A percentile compares a stretch with the other conserved stretches of the same genome.
Conservation (phyloP, 805 yeast species). For the Candida ulmi region DNA sequence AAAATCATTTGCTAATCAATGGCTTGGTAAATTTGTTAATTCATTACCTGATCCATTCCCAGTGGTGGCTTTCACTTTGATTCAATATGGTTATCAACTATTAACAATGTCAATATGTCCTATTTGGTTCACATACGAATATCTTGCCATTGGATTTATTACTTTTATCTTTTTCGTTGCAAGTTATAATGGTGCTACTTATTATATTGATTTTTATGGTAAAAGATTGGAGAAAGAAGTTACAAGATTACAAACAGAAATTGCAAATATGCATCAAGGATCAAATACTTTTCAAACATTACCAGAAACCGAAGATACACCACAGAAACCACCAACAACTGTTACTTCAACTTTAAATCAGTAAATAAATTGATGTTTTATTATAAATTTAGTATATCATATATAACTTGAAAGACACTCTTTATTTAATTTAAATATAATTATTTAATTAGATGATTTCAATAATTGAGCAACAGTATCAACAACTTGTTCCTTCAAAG, state of each 20-base stretch:
- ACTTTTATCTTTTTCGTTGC: conserved; percentile 73
- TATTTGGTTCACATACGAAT: conserved; percentile 70
- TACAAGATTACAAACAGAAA: conserved; percentile 58
- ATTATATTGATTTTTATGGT: conserved; percentile 89
- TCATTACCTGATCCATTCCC: conserved; percentile 80
- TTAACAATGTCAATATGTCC: conserved; percentile 87
- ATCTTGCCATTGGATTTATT: conserved; percentile 63
- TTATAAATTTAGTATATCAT: no score
- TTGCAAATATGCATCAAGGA: conserved; percentile 49
- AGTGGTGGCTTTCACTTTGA: conserved; percentile 76
- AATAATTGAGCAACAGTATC: conserved; percentile 35
- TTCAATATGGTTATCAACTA: conserved; percentile 84
- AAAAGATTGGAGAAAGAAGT: conserved; percentile 86
- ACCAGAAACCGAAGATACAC: not conserved
- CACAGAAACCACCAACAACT: not conserved
- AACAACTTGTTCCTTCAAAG: conserved; percentile 31
- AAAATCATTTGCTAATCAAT: conserved; percentile 56
- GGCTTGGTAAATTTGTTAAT: conserved; percentile 74
- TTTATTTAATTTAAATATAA: no score
- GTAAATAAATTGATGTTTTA: no score
- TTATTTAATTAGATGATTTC: no score
- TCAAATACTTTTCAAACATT: not conserved
- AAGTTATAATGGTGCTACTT: conserved; percentile 90
- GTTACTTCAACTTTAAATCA: not conserved
- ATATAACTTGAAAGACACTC: no score